These are phyloP conservation scores for Lyophyllum shimeji DNA, from an alignment of 768 basidiomycete genomes.

Conservation along the genomic window DNA sequence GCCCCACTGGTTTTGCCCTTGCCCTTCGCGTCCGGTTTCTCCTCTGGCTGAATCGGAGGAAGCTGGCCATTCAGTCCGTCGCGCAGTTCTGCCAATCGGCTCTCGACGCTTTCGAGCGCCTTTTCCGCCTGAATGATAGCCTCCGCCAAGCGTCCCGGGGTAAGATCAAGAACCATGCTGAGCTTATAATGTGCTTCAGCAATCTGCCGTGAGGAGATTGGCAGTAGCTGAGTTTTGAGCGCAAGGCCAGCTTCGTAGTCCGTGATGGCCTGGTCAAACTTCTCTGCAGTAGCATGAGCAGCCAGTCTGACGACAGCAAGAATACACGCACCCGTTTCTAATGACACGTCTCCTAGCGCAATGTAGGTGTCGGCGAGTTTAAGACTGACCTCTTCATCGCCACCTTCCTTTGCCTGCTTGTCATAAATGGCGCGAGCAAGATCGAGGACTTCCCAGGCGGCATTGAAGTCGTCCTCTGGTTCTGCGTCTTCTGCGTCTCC, in stretches of 20 bases:
- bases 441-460: constrained; percentile 97
- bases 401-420: constrained; percentile 52
- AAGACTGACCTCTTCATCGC: constrained; percentile 63
- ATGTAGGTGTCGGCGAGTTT: constrained; percentile 92
- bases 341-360: constrained; percentile 90
- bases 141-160: constrained; percentile 78
- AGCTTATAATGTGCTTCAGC: constrained; percentile 94
- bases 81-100: constrained; percentile 61
- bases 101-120: constrained; percentile 76
- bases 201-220: constrained; percentile 88
- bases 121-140: constrained; percentile 81
- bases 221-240: constrained; percentile 73
- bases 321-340: constrained; percentile 82
- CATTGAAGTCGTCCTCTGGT: constrained; percentile 96
- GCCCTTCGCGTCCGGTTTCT: constrained; percentile 49
- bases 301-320: background rate
- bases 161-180: constrained; percentile 90
- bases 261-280: constrained; percentile 90
- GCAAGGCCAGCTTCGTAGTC: constrained; percentile 81
- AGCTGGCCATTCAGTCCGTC: constrained; percentile 42
- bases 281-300: constrained; percentile 54
- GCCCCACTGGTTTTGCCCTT: constrained; percentile 68
- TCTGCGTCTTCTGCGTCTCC: constrained; percentile 66
- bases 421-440: constrained; percentile 86
- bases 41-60: constrained; percentile 28